These are phyloP conservation scores for Thielaviopsis populi DNA, from an alignment of 2,329 filamentous ascomycete species.

Conservation along the genomic window DNA sequence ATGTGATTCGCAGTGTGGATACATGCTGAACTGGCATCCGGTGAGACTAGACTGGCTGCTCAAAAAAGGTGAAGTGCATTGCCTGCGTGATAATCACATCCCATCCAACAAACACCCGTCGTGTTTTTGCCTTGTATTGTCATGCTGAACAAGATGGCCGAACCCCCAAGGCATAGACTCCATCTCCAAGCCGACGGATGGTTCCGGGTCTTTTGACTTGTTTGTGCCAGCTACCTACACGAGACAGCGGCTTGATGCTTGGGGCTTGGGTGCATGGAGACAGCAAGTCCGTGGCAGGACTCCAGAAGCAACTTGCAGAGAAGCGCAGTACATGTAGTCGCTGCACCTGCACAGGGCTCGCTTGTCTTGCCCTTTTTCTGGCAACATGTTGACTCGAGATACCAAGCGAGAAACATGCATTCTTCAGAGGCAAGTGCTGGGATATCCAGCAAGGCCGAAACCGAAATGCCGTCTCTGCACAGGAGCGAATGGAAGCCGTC, in stretches of 20 bases:
- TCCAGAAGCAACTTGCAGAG: too few relatives aligned
- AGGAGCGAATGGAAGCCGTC: background rate
- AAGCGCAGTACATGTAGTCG: background rate
- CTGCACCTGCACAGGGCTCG: background rate
- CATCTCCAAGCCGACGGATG: background rate
- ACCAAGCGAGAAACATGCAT: constrained; percentile 3
- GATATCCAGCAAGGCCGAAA: background rate
- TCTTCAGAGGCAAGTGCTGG: background rate
- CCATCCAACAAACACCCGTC: background rate
- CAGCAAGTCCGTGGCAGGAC: background rate
- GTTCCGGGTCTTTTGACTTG: background rate
- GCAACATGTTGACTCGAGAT: background rate
- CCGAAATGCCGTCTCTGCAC: background rate
- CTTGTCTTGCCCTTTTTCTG: background rate
- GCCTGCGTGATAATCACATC: background rate
- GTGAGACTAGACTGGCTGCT: background rate
- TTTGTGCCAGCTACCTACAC: background rate
- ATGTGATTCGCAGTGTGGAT: background rate
- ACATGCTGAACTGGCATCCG: background rate
- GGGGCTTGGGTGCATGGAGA: background rate
- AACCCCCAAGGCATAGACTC: background rate
- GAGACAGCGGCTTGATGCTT: background rate
- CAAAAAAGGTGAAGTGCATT: background rate
- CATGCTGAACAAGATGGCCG: background rate
- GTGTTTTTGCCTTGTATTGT: background rate